Evolutionary conservation across 2,329 filamentous ascomycete species (phyloP), one percentile per base, ranked within the genome.

Genomic region (Xylariaceae sp.): DNA sequence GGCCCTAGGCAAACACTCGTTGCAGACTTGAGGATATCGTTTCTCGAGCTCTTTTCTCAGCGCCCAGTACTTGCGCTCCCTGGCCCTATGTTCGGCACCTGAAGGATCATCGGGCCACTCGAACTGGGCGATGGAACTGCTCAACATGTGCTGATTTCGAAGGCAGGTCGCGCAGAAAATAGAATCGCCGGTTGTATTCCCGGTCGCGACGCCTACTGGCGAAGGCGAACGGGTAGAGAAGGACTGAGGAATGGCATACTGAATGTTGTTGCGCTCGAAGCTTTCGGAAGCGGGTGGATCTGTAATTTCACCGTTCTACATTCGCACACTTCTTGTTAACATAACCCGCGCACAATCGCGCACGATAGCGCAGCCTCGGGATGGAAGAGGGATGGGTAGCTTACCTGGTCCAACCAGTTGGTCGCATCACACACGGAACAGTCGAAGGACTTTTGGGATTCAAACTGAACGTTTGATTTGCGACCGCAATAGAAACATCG

Each of bases 11-110:
- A 88, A 87, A 70, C 94, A 99, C 43, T 83, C 76, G 58, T 80
- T 80, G 73, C 94, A 99, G 54, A 96, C 86, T 66, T 94, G 90
- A 0, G 94, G 94, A 67, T 96, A 97, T 47, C 87, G 81, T 63
- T 83, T 77, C 72, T 96, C 92, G 16, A 96, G 77, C 48, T 85
- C 79, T 57, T 77, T 79, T 57, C 86, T 85, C 68, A 88, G 95
- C 34, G 78, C 77, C 59, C 85, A 86, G 63, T 88, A 87, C 46
- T 80, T 80, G 51, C 78, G 79, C 68, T 91, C 86, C 58, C 86
- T 85, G 56, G 83, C 77, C 3, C 73, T 74, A 68, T 92, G 90
- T 49, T 87, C 78, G 0, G 88, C 84, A 60, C 92, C 81, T 41
- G 76, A 74, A 0, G 78, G 74, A 54, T 86, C 80, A 32, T 79